Percentiles rank a stretch among this genome's conserved stretches.
These are phyloP conservation scores for Cerioporus squamosus DNA, from an alignment of 1,284 basidiomycete species.

Conservation along the genomic window DNA sequence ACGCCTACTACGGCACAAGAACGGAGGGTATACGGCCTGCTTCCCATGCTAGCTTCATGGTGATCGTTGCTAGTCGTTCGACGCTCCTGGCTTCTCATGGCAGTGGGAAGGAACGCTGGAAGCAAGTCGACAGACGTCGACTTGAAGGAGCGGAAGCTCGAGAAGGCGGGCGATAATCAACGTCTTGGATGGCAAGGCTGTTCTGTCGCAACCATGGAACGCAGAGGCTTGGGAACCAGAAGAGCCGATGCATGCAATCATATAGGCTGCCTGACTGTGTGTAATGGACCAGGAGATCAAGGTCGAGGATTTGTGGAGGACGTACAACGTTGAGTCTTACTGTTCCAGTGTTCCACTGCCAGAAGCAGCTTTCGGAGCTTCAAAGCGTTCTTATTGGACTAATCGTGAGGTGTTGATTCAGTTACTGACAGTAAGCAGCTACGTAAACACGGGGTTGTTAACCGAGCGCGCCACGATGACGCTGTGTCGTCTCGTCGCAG, in stretches of 20 bases:
- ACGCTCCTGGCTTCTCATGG: neutral
- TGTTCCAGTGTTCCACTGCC: too few relatives aligned
- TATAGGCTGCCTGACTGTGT: too few relatives aligned
- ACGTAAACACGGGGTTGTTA: neutral
- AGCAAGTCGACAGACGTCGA: neutral
- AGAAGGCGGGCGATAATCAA: neutral
- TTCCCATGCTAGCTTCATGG: neutral
- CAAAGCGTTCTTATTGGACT: neutral
- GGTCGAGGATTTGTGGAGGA: neutral
- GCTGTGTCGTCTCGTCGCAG: constrained; percentile 13
- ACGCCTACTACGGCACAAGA: too few relatives aligned
- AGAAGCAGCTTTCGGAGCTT: neutral
- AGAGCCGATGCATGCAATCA: neutral
- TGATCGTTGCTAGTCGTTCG: neutral
- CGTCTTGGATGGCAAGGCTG: neutral
- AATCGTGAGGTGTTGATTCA: neutral
- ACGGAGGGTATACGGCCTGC: too few relatives aligned
- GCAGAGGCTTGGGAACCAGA: neutral
- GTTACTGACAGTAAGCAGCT: neutral
- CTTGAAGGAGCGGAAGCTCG: constrained; percentile 5
- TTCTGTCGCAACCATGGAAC: neutral
- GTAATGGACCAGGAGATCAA: too few relatives aligned
- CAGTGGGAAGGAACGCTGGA: neutral
- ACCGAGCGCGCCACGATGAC: constrained; percentile 19
- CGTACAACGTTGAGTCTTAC: too few relatives aligned